Conservation (phyloP, 371 early-diverging fungal species). For the Scutellospora calospora region DNA sequence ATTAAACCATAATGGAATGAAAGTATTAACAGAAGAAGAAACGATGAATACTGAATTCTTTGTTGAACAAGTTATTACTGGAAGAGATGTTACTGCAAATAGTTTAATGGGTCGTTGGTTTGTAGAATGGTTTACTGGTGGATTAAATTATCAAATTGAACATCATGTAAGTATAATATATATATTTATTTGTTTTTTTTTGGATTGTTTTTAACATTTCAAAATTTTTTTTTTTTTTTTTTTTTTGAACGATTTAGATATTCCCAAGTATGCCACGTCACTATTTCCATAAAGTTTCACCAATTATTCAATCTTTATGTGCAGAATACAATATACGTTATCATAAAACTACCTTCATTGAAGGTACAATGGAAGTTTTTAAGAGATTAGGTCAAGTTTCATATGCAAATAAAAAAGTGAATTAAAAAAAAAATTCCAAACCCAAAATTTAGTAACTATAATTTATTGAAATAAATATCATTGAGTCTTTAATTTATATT, state of each 20-base stretch:
- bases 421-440: slow-evolving; percentile 1
- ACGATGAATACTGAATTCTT: slow-evolving; percentile 79
- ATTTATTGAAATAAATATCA: too few relatives aligned
- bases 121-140: slow-evolving; percentile 86
- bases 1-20: slow-evolving; percentile 92
- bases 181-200: neutral
- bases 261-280: slow-evolving; percentile 89
- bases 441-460: too few relatives aligned
- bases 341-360: slow-evolving; percentile 73
- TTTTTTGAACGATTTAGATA: slow-evolving; percentile 51
- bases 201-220: neutral
- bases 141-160: slow-evolving; percentile 87
- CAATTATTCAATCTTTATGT: slow-evolving; percentile 73
- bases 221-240: neutral
- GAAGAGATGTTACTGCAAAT: slow-evolving; percentile 73
- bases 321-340: slow-evolving; percentile 76
- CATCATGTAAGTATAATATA: slow-evolving; percentile 63
- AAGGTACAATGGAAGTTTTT: slow-evolving; percentile 81
- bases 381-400: slow-evolving; percentile 68
- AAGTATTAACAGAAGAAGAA: slow-evolving; percentile 76
- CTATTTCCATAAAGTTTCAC: slow-evolving; percentile 70
- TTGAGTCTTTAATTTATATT: too few relatives aligned
- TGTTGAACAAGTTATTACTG: slow-evolving; percentile 81
- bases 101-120: slow-evolving; percentile 56
- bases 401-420: slow-evolving; percentile 63